Evolutionary conservation across 345 rosid species (phyloP), one percentile per base, ranked within the genome.

Genomic region (Diplotaxis tenuifolia): DNA sequence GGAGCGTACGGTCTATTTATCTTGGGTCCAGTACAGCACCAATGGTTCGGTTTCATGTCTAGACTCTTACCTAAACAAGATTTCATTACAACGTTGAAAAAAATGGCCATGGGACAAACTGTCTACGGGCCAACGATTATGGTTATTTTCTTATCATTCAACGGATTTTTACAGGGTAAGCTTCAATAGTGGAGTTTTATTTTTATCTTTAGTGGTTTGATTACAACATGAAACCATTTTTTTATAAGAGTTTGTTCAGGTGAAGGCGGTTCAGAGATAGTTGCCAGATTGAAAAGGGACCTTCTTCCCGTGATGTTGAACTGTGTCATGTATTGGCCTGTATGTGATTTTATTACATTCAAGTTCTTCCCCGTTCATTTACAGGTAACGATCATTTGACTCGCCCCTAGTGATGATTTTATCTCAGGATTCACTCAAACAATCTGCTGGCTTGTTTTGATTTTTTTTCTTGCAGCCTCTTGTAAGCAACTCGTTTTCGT

Each of bases 271-370:
- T 47, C 71, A 3, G 91, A 88, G 73, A 82, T 89, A 73, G 54
- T 85, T 75, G 89, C 93, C 11, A 83, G 96, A 67, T 77, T 94
- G 75, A 87, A 85, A 78, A 80, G 97, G 34, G 97, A 89, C 83
- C 71, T 89, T 68, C 53, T 89, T 25, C 95, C 97, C 0, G 89
- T 96, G 10, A 4, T 91, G 85, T 50, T 83, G 15, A 87, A 78
- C 28, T 96, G 95, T 22, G 72, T 87, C 54, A 84, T 89, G 90
- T 94, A 91, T 81, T 91, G 98, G 97, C 95, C 97, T 15, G 0
- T 85, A 4, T 91, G 97, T 66, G 98, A 94, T 83, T 94, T 94
- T 50, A 84, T 95, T 76, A 92, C 93, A 9, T 92, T 86, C 80
- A 87, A 69, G 67, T 91, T 88, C 83, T 73, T 84, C 59, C 97